A percentile compares a stretch with the other conserved stretches of the same genome.
Evolutionary conservation across 306 rosid genomes (phyloP).

Genomic region (Begonia peltatifolia): DNA sequence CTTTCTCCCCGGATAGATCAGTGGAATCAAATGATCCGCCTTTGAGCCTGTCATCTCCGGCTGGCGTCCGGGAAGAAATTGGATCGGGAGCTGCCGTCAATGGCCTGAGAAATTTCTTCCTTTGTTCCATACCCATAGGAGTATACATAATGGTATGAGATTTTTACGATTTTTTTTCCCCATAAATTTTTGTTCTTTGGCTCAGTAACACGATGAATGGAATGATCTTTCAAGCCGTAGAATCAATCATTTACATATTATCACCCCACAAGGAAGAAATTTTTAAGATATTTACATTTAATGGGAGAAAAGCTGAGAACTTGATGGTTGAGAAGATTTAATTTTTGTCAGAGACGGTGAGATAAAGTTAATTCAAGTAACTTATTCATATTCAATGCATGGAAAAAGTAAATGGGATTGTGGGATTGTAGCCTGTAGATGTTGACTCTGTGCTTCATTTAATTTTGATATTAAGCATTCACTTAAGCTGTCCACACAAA

Average conservation of each 20-base stretch:
- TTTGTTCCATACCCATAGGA: slow-evolving; percentile 55
- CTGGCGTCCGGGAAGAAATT: slow-evolving; percentile 41
- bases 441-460: too few relatives aligned
- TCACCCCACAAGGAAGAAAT: background rate
- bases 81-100: slow-evolving; percentile 25
- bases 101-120: slow-evolving; percentile 17
- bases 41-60: slow-evolving; percentile 57
- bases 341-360: too few relatives aligned
- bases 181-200: slow-evolving; percentile 18
- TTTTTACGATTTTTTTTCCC: slow-evolving; percentile 19
- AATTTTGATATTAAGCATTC: too few relatives aligned
- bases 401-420: too few relatives aligned
- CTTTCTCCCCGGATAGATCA: slow-evolving; percentile 42
- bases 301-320: too few relatives aligned
- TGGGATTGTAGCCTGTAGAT: too few relatives aligned
- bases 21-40: slow-evolving; percentile 35
- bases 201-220: slow-evolving; percentile 33
- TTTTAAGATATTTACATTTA: background rate
- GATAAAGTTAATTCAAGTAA: too few relatives aligned
- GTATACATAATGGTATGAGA: slow-evolving; percentile 58
- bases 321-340: too few relatives aligned
- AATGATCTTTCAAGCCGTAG: slow-evolving; percentile 1
- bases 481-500: too few relatives aligned
- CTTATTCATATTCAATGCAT: too few relatives aligned
- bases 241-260: too few relatives aligned